Evolutionary conservation across 257 asterid genomes (phyloP).

Genomic region (Thymus mandschuricus): DNA sequence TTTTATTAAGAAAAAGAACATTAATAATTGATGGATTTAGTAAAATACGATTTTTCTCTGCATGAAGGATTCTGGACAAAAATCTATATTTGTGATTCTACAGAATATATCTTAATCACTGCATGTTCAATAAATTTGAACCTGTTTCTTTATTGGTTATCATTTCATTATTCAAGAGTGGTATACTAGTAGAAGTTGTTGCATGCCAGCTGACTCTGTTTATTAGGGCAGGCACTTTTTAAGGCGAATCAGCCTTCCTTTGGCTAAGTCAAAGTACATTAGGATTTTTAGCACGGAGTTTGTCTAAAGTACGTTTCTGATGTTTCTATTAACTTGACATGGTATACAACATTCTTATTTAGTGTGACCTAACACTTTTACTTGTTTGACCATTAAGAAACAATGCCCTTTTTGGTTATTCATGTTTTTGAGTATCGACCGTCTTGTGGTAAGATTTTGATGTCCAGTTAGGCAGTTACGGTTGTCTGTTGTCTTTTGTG

Average conservation of each 20-base stretch:
- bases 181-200: conserved; percentile 12
- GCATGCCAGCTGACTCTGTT: neutral
- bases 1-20: neutral
- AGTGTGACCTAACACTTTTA: neutral
- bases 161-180: neutral
- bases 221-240: neutral
- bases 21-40: too few species aligned
- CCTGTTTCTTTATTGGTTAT: neutral
- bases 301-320: neutral
- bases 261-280: neutral
- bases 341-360: neutral
- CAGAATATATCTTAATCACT: neutral
- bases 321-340: neutral
- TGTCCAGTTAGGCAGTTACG: neutral
- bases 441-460: neutral
- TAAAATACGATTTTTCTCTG: too few species aligned
- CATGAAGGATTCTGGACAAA: too few species aligned
- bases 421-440: neutral
- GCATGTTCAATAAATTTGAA: neutral
- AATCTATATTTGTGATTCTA: neutral
- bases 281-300: neutral
- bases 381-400: neutral
- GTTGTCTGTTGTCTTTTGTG: conserved; percentile 3
- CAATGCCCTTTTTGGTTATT: neutral
- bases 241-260: neutral